phyloP scores from a whole-genome alignment of 2,329 filamentous ascomycete species.

The Botrytis squamosa region DNA sequence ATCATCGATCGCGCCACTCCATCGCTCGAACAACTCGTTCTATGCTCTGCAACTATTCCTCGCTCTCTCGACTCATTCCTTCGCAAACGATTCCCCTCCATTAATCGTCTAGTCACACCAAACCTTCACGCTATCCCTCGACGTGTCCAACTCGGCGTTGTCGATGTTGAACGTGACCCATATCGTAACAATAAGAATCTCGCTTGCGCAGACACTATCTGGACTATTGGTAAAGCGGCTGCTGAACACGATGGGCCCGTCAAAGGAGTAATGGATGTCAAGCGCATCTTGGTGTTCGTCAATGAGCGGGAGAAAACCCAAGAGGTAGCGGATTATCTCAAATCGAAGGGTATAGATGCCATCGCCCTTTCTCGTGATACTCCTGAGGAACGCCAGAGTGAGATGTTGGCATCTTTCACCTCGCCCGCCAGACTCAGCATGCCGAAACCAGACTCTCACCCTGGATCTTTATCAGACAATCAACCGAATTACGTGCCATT shows the following conservation, averaged over 20 bases:
- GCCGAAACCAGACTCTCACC: conserved; percentile 29
- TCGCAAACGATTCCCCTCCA: conserved; percentile 76
- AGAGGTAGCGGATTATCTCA: conserved; percentile 75
- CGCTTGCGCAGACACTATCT: conserved; percentile 92
- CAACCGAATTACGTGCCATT: conserved; percentile 39
- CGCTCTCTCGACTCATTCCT: conserved; percentile 83
- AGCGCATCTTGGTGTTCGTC: conserved; percentile 91
- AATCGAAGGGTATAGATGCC: conserved; percentile 84
- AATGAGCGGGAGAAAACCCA: conserved; percentile 91
- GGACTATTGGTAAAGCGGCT: conserved; percentile 81
- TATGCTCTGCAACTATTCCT: conserved; percentile 96
- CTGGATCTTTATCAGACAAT: conserved; percentile 44
- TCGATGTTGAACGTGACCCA: conserved; percentile 88
- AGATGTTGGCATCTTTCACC: conserved; percentile 75
- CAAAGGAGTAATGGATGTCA: conserved; percentile 62
- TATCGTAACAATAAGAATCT: conserved; percentile 91
- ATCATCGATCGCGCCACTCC: conserved; percentile 81
- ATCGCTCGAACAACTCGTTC: conserved; percentile 79
- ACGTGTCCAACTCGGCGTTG: conserved; percentile 87
- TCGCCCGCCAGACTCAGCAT: background rate
- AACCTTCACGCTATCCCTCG: conserved; percentile 95
- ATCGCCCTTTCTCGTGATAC: conserved; percentile 83
- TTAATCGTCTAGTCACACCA: conserved; percentile 84
- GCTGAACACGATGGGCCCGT: conserved; percentile 55
- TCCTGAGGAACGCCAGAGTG: conserved; percentile 70